Evolutionary conservation across 2,329 filamentous ascomycete species (phyloP).

Genomic region (Pseudogymnoascus sp.): DNA sequence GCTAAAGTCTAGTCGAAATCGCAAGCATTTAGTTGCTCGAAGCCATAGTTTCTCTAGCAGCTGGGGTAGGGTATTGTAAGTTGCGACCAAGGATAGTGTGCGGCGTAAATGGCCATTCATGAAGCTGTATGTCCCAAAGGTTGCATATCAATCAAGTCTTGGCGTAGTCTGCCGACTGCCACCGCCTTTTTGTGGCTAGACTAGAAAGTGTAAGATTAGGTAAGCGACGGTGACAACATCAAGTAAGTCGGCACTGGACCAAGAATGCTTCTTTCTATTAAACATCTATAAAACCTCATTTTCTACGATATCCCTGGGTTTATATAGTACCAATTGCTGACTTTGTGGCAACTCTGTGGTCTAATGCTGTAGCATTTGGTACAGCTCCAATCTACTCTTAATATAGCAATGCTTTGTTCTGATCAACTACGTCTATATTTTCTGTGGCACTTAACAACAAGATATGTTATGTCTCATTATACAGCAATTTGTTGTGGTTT

Average conservation of each 20-base stretch:
- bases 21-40: background rate
- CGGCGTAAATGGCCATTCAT: background rate
- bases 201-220: background rate
- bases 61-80: background rate
- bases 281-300: background rate
- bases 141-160: slow-evolving; percentile 6
- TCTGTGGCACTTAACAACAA: too few species aligned
- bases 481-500: background rate
- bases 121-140: slow-evolving; percentile 1
- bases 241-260: background rate
- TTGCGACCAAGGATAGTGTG: background rate
- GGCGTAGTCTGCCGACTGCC: background rate
- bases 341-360: background rate
- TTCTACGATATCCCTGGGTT: background rate
- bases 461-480: background rate
- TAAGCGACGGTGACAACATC: background rate
- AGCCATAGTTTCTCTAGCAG: background rate
- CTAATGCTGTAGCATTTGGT: too few species aligned
- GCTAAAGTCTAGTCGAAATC: background rate
- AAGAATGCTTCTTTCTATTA: background rate
- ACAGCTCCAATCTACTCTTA: background rate
- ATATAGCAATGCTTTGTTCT: background rate
- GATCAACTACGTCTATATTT: background rate
- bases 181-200: slow-evolving; percentile 2
- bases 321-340: background rate